Evolutionary conservation across 345 rosid species (phyloP).

Genomic region (Capsella bursapastoris): DNA sequence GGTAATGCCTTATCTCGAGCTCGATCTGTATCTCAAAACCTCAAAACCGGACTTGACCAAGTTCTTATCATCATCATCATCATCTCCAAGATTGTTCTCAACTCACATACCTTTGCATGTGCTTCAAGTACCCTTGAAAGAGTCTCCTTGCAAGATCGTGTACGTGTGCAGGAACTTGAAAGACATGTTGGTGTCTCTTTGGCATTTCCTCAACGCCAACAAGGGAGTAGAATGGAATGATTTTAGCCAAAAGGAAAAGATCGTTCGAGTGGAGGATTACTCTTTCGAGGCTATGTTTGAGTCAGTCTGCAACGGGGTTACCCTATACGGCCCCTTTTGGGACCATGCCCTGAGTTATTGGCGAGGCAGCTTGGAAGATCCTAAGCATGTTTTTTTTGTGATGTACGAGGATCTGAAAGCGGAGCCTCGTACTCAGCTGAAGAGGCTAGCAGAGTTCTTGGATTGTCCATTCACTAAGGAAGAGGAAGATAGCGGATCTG

Average conservation of each 20-base stretch:
- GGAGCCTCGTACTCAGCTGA: neutral
- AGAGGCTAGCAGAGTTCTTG: neutral
- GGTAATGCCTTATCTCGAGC: neutral
- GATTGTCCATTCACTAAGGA: neutral
- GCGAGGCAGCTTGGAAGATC: neutral
- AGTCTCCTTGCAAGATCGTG: slow-evolving; percentile 1
- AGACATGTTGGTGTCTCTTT: neutral
- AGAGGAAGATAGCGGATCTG: neutral
- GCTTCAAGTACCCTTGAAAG: neutral
- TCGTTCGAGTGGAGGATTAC: neutral
- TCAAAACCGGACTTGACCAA: neutral
- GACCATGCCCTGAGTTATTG: neutral
- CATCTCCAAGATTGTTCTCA: neutral
- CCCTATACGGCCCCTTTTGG: neutral
- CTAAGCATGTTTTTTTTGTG: neutral
- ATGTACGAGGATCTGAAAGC: neutral
- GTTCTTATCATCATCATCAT: neutral
- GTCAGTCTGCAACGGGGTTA: neutral
- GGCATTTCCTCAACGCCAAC: neutral
- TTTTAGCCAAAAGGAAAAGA: neutral
- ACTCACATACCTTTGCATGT: neutral
- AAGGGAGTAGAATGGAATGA: neutral
- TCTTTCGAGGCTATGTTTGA: neutral
- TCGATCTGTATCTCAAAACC: neutral
- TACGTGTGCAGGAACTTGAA: slow-evolving; percentile 3